Evolutionary conservation across 1,284 basidiomycete genomes (phyloP), one percentile per base, ranked within the genome.

Genomic region (Melampsora americana): DNA sequence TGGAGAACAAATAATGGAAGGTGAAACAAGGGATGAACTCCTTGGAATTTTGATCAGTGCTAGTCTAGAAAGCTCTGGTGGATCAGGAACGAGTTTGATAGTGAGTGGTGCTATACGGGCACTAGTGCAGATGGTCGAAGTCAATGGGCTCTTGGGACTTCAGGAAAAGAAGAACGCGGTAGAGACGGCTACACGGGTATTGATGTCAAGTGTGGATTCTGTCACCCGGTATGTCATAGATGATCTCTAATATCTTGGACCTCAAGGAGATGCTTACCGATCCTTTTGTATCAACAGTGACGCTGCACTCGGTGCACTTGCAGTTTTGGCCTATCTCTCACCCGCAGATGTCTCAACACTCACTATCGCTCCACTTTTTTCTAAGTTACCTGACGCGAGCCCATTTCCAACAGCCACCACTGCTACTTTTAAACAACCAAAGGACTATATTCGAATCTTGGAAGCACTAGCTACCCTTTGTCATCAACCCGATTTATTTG

Each of bases 281-380:
- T 18, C 59, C n/a, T 46, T 46, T 2, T 39, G 66, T 74, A 30
- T 78, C 77, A 77, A 66, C 81, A 93, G 92, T 78, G 86, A 89
- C 66, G 86, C 87, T 12, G 87, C 89, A 2, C 84, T 96, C 35
- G 86, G 87, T 46, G 86, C 93, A 0, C 84, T 97, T 20, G 86
- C 87, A 18, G 86, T 85, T 1, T 88, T 96, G 56, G 88, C 91
- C 2, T 80, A 84, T n/a, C 83, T 84, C 14, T 83, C 89, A 4
- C 87, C 92, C 9, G 85, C 85, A n/a, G 87, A 90, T 74, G 85
- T 98, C 48, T 88, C 89, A 74, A 86, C 89, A 42, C 89, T 89
- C 76, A 93, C 90, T 0, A 87, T 97, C 2, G 93, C 94, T 0
- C 84, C 90, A 5, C 86, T 97, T 16, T 91, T 96, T 82, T 84